Evolutionary conservation across 805 yeast genomes (phyloP).

Genomic region (Suhomyces tanzawaensis): DNA sequence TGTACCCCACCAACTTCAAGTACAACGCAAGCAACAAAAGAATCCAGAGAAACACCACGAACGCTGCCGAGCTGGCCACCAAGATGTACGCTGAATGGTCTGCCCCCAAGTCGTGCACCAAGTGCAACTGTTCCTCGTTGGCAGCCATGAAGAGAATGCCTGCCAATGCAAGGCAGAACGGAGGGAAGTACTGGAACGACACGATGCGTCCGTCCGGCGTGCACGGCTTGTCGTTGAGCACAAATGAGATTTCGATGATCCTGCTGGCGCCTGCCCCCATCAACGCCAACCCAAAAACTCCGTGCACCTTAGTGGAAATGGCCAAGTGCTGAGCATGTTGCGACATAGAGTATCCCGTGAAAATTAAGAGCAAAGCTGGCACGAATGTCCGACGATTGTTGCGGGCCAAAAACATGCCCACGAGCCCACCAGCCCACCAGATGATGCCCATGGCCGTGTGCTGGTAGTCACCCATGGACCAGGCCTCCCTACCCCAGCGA

Average conservation of each 20-base stretch:
- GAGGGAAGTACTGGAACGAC: conserved; percentile 84
- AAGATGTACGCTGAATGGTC: conserved; percentile 84
- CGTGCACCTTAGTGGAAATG: conserved; percentile 85
- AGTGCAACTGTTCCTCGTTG: conserved; percentile 77
- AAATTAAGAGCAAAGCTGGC: conserved; percentile 78
- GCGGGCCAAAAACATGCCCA: conserved; percentile 76
- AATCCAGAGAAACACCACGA: conserved; percentile 66
- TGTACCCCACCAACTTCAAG: conserved; percentile 42
- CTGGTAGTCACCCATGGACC: conserved; percentile 93
- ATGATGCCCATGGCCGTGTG: conserved; percentile 95
- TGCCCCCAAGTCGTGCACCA: conserved; percentile 72
- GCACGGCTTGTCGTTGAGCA: conserved; percentile 60
- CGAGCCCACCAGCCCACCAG: conserved; percentile 93
- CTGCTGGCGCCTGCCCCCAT: conserved; percentile 77
- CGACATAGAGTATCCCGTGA: conserved; percentile 94
- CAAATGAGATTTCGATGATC: conserved; percentile 73
- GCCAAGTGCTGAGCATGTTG: conserved; percentile 75
- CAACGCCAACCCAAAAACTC: conserved; percentile 77
- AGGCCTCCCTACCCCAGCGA: conserved; percentile 84
- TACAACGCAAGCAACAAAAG: conserved; percentile 59
- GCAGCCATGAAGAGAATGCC: conserved; percentile 92
- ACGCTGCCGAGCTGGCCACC: conserved; percentile 69
- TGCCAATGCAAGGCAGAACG: conserved; percentile 72
- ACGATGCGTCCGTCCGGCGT: conserved; percentile 43
- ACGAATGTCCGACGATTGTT: conserved; percentile 61